Evolutionary conservation across 2,329 filamentous ascomycete species (phyloP).

Genomic region (Colletotrichum scovillei): DNA sequence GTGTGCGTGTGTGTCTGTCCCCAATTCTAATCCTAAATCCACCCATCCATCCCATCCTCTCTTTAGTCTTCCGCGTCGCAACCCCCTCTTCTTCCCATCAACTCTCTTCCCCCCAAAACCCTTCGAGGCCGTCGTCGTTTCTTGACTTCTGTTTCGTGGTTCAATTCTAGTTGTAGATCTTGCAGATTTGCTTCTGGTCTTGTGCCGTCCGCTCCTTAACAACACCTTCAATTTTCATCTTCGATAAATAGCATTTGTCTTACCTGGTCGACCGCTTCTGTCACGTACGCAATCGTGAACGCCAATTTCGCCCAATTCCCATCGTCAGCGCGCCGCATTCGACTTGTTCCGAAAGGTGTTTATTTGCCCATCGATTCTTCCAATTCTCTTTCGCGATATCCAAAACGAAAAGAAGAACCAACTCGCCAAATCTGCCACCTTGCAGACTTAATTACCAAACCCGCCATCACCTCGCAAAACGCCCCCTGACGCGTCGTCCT

Average conservation of each 20-base stretch:
- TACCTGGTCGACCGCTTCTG: slow-evolving; percentile 35
- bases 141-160: slow-evolving; percentile 52
- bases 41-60: slow-evolving; percentile 36
- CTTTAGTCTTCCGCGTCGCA: slow-evolving; percentile 37
- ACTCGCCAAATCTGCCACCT: slow-evolving; percentile 16
- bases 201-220: slow-evolving; percentile 44
- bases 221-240: slow-evolving; percentile 34
- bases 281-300: slow-evolving; percentile 33
- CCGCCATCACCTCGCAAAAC: slow-evolving; percentile 13
- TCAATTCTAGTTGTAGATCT: slow-evolving; percentile 67
- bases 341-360: slow-evolving; percentile 19
- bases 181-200: slow-evolving; percentile 65
- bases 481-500: slow-evolving; percentile 14
- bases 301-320: slow-evolving; percentile 34
- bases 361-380: background rate
- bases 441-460: slow-evolving; percentile 27
- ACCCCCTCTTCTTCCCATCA: slow-evolving; percentile 42
- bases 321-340: slow-evolving; percentile 30
- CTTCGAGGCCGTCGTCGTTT: slow-evolving; percentile 40
- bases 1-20: slow-evolving; percentile 27
- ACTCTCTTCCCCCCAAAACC: slow-evolving; percentile 44
- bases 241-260: slow-evolving; percentile 39
- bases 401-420: background rate
- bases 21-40: slow-evolving; percentile 35
- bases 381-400: background rate